phyloP scores from a whole-genome alignment of 345 rosid species.

The Eucalyptus marginata region DNA sequence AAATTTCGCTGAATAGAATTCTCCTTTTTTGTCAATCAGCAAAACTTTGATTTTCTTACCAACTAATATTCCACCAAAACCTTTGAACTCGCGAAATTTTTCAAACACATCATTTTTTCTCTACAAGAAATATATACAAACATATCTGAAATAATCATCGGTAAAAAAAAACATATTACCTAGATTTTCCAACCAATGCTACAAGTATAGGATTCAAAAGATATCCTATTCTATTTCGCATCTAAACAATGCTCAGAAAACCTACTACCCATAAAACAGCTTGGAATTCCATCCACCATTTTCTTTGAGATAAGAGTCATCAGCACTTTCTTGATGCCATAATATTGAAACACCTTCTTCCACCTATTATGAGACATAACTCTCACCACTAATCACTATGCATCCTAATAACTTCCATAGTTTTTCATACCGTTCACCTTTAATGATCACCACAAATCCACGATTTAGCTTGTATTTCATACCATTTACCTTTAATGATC shows the following conservation, averaged over 20 bases:
- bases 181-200: not conserved
- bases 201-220: not conserved
- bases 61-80: too few species aligned
- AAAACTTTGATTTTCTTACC: not conserved
- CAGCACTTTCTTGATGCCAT: not conserved
- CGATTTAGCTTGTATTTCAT: too few species aligned
- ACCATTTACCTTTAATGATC: too few species aligned
- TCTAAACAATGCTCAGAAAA: not conserved
- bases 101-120: not conserved
- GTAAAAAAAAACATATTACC: not conserved
- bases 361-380: not conserved
- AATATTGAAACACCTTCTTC: not conserved
- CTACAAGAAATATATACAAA: not conserved
- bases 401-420: not conserved
- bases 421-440: not conserved
- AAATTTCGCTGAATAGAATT: not conserved
- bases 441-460: not conserved
- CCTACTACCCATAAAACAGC: not conserved
- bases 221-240: not conserved
- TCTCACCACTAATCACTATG: not conserved
- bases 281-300: not conserved
- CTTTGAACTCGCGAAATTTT: not conserved
- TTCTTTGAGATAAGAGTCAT: not conserved
- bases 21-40: not conserved
- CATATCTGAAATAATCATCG: not conserved